Base-by-base conservation (phyloP, 2,329 filamentous ascomycete genomes). In the Nemania abortiva region DNA sequence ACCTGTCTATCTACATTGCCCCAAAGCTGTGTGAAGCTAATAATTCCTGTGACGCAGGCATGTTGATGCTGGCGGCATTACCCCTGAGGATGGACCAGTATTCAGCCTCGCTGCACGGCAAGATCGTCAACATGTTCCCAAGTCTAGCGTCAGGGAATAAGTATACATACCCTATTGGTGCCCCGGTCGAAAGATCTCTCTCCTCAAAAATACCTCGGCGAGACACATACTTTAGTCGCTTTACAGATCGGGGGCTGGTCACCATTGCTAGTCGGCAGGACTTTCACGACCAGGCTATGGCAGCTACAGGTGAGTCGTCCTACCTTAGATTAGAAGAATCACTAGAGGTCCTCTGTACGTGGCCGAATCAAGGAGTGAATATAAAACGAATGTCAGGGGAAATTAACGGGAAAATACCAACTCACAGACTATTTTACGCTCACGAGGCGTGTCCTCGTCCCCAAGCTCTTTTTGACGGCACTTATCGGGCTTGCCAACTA, bases 51-150 rank as follows among this genome's bases (percentile, higher is more conserved):
- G 34, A 37, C 5, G 34, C 11, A 65, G 63, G 63, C 11, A 37
- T 53, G n/a, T 29, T 53, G 18, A 65, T 65, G 63, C 3, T 59
- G 6, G 63, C 63, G 9, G 55, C 63, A 47, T 47, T 65, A 7
- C 63, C 55, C 18, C 6, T 18, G 6, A 42, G 37, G 13, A 42
- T 15, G 11, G 37, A 34, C 9, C 9, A 9, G 31, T 34, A 34
- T 34, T 9, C 37, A 42, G 6, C 7, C 6, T 10, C 10, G 31
- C 31, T 5, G 31, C 37, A 13, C 6, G 3, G 13, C 37, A 10
- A 7, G 6, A 13, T 42, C 13, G 11, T 42, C 37, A 42, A 42
- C 9, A 42, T 42, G 13, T 3, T 15, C 9, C 9, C 37, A 15
- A 42, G 37, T 42, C 6, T 13, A 42, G 37, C 3, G 6, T 42